Evolutionary conservation across 768 basidiomycete species (phyloP).

Genomic region (Pulveroboletus sp.): DNA sequence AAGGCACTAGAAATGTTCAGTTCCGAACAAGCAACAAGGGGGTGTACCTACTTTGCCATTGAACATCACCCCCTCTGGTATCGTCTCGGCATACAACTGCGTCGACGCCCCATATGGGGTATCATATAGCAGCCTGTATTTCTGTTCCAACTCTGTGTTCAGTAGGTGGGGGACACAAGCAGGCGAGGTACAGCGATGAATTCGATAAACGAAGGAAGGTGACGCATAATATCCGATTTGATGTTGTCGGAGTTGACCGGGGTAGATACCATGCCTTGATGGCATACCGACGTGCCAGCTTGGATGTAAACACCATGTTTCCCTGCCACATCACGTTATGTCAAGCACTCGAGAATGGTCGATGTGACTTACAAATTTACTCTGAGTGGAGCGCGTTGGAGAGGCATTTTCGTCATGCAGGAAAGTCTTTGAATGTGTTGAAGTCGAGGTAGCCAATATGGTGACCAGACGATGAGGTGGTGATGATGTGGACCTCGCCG

Average conservation of each 20-base stretch:
- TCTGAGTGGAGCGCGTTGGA: constrained; percentile 28
- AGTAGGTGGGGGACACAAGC: neutral
- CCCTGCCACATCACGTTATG: constrained; percentile 35
- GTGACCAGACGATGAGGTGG: no score
- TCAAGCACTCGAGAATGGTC: no score
- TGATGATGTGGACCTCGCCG: constrained; percentile 44
- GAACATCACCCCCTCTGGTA: no score
- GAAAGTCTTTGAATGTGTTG: constrained; percentile 39
- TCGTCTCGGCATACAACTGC: no score
- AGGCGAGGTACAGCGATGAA: constrained; percentile 14
- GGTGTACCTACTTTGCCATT: no score
- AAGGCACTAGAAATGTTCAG: constrained; percentile 36
- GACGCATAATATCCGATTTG: constrained; percentile 30
- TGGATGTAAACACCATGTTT: constrained; percentile 42
- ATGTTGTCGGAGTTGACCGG: constrained; percentile 47
- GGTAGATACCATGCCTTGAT: constrained; percentile 46
- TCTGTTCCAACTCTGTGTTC: no score
- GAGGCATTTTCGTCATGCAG: constrained; percentile 25
- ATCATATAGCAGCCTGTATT: constrained; percentile 25
- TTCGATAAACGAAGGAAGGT: no score
- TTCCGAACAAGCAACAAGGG: no score
- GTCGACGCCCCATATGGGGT: constrained; percentile 33
- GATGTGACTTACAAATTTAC: constrained; percentile 36
- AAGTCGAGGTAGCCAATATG: constrained; percentile 39
- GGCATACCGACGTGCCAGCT: no score